Percentiles rank a stretch among this genome's conserved stretches.
These are phyloP conservation scores for Entomophthora muscae DNA, from an alignment of 371 early-diverging fungal species.

Conservation along the genomic window DNA sequence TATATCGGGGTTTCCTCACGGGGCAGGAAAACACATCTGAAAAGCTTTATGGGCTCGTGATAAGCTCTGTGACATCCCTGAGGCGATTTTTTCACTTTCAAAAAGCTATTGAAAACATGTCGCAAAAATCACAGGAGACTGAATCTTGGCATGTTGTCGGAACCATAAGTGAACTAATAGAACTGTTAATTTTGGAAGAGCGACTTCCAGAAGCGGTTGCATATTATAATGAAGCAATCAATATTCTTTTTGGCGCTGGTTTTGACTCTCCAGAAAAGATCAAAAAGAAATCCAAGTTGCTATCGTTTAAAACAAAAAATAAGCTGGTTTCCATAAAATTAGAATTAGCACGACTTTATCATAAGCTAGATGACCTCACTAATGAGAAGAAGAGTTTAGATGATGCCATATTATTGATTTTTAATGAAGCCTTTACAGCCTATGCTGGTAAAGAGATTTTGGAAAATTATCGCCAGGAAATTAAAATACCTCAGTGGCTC, in stretches of 20 bases:
- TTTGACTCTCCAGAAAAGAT: not conserved
- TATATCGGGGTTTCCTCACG: not conserved
- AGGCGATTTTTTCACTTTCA: not conserved
- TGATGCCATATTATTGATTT: not conserved
- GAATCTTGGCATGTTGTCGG: not conserved
- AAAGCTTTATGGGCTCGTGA: not conserved
- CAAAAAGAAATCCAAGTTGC: not conserved
- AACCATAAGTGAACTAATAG: not conserved
- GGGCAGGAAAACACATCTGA: not conserved
- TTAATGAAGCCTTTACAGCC: not conserved
- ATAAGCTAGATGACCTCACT: not conserved
- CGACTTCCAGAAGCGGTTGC: not conserved
- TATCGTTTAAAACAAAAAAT: not conserved
- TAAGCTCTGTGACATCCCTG: not conserved
- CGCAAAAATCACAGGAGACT: not conserved
- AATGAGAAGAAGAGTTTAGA: not conserved
- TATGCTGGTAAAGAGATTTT: not conserved
- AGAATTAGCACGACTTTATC: not conserved
- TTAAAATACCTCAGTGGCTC: not conserved
- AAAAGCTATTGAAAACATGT: not conserved
- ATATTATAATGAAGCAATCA: not conserved
- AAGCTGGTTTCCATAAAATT: not conserved
- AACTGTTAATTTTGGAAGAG: not conserved
- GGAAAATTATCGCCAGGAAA: not conserved
- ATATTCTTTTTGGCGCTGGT: not conserved